These are phyloP conservation scores for Panicum hallii DNA, from an alignment of 202 grass and related monocot genomes.

Conservation along the genomic window DNA sequence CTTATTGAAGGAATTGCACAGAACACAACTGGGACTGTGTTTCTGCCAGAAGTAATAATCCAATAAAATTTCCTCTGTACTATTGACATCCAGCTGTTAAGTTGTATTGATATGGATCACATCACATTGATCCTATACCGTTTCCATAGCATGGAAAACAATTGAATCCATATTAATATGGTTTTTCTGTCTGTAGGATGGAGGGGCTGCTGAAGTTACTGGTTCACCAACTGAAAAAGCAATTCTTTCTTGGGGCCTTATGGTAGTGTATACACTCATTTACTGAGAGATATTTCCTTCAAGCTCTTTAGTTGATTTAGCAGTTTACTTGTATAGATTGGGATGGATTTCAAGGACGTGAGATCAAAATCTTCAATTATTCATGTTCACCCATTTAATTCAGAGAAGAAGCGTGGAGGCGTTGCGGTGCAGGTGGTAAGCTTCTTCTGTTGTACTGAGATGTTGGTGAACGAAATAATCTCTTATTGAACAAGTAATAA, in stretches of 20 bases:
- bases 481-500: slow-evolving; percentile 12
- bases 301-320: slow-evolving; percentile 7
- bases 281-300: slow-evolving; percentile 11
- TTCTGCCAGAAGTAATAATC: slow-evolving; percentile 62
- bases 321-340: slow-evolving; percentile 58
- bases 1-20: slow-evolving; percentile 79
- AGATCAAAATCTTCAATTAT: slow-evolving; percentile 70
- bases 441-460: slow-evolving; percentile 14
- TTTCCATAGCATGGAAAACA: slow-evolving; percentile 17
- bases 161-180: slow-evolving; percentile 32
- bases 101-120: not conserved
- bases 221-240: slow-evolving; percentile 95
- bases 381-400: slow-evolving; percentile 89
- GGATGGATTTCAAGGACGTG: slow-evolving; percentile 66
- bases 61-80: not conserved
- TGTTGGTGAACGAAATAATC: not conserved
- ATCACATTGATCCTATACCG: not conserved
- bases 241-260: slow-evolving; percentile 88
- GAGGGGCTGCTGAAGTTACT: slow-evolving; percentile 65
- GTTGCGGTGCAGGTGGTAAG: slow-evolving; percentile 77
- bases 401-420: slow-evolving; percentile 87
- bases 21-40: slow-evolving; percentile 73
- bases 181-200: slow-evolving; percentile 62
- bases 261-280: slow-evolving; percentile 42
- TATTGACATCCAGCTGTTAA: slow-evolving; percentile 10